phyloP scores from a whole-genome alignment of 2,329 filamentous ascomycete species.

The Talaromyces sp. region DNA sequence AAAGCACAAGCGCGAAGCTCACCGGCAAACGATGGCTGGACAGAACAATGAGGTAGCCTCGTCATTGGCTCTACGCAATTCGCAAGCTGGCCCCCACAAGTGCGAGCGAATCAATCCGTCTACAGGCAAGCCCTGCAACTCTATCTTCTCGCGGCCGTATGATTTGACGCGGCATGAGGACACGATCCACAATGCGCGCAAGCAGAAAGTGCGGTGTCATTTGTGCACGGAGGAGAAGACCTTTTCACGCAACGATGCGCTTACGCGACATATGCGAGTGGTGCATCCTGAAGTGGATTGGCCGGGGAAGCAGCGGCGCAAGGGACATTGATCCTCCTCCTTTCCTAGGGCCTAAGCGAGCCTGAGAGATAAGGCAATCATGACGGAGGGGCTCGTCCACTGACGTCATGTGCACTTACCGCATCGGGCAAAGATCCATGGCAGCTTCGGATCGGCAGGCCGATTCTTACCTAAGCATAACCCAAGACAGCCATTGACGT shows the following conservation, averaged over 20 bases:
- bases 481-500: constrained; percentile 18
- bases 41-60: constrained; percentile 46
- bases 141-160: constrained; percentile 91
- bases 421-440: constrained; percentile 7
- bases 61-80: constrained; percentile 64
- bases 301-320: constrained; percentile 60
- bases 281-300: constrained; percentile 87
- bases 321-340: constrained; percentile 23
- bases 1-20: constrained; percentile 92
- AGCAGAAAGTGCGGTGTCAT: constrained; percentile 90
- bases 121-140: constrained; percentile 91
- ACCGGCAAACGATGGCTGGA: constrained; percentile 63
- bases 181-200: constrained; percentile 91
- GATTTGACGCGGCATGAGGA: constrained; percentile 95
- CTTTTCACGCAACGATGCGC: constrained; percentile 89
- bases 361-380: neutral
- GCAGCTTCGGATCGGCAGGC: constrained; percentile 18
- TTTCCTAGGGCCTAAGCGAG: neutral
- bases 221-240: constrained; percentile 95
- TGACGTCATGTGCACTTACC: constrained; percentile 15
- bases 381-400: constrained; percentile 1
- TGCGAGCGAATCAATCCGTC: constrained; percentile 93
- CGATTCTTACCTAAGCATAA: constrained; percentile 10
- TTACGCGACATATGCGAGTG: constrained; percentile 90
- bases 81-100: constrained; percentile 86